Evolutionary conservation across 306 rosid genomes (phyloP), one percentile per base, ranked within the genome.

Genomic region (Pueraria montana): DNA sequence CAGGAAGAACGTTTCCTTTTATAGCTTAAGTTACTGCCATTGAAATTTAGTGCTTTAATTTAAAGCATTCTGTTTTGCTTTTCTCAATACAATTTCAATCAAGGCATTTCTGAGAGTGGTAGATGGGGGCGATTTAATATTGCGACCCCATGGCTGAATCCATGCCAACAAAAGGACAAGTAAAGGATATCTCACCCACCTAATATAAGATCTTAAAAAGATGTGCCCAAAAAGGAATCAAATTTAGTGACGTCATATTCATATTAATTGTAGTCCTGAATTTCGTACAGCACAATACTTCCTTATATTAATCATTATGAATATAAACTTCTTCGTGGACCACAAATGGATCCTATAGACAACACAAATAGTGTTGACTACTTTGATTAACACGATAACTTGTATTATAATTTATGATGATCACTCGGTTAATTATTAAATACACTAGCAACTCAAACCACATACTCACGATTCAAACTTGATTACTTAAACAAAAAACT

Each of bases 101-200:
- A 69, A 43, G 2, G 56, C 84, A 66, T 11, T 11, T 67, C 84
- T 84, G 84, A 84, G 78, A 74, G 4, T 0, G 74, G 87, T 80
- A 48, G 84, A 58, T 84, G 73, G 78, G 66, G 49, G 1, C 12
- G 23, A 23, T 80, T 84, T 55, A 79, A 53, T 63, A 14, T 32
- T 16, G 61, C 5, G 58, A 34, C 66, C 72, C 34, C 77, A 46
- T 72, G 34, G 3, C 38, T 65, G 17, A 73, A 56, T 55, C 72
- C 66, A 43, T 42, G 66, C 36, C 77, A 84, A 48, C 58, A 65
- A n/a, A 79, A 65, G 82, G 67, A 80, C 81, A 79, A 53, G 38
- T 32, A 42, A 74, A 63, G 49, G n/a, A n/a, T 23, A 40, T 59
- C n/a, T 7, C 43, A 24, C 72, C 79, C 71, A 80, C 49, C 17